phyloP scores from a whole-genome alignment of 345 rosid genomes.

The Capsella bursapastoris region DNA sequence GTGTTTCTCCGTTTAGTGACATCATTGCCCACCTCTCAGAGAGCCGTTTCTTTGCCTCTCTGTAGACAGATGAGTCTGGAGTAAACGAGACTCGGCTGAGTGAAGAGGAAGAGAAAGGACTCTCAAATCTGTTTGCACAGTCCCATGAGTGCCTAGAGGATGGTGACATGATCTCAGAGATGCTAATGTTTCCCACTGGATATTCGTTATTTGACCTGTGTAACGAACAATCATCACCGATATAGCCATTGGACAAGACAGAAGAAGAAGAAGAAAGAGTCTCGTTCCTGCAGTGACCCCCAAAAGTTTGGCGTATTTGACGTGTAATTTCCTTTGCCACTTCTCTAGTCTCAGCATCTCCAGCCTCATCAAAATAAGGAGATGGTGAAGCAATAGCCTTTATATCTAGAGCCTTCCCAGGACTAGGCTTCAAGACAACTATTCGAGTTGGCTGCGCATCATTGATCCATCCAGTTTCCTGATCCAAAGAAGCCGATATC shows the following conservation, averaged over 20 bases:
- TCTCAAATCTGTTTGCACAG: constrained; percentile 65
- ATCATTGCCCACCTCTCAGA: constrained; percentile 98
- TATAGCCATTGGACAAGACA: constrained; percentile 75
- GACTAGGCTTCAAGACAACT: constrained; percentile 90
- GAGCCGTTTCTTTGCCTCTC: constrained; percentile 63
- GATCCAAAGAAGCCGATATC: constrained; percentile 45
- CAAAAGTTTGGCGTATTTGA: constrained; percentile 55
- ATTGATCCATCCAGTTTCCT: constrained; percentile 49
- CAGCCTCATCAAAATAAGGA: constrained; percentile 52
- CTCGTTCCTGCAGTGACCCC: constrained; percentile 67
- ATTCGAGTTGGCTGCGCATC: constrained; percentile 75
- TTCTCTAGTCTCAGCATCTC: constrained; percentile 69
- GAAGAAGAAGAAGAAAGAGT: constrained; percentile 65
- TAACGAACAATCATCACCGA: constrained; percentile 79
- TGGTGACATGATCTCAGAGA: constrained; percentile 77
- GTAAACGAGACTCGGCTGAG: constrained; percentile 76
- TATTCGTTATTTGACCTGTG: constrained; percentile 64
- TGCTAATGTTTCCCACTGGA: constrained; percentile 68
- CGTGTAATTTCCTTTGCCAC: constrained; percentile 63
- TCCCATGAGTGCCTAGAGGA: constrained; percentile 91
- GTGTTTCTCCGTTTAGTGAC: constrained; percentile 67
- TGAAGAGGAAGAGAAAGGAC: constrained; percentile 71
- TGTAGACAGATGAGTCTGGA: constrained; percentile 82
- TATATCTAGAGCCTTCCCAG: constrained; percentile 60
- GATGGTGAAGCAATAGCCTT: constrained; percentile 56